Evolutionary conservation across 2,329 filamentous ascomycete genomes (phyloP).

Genomic region (Onygenales sp.): DNA sequence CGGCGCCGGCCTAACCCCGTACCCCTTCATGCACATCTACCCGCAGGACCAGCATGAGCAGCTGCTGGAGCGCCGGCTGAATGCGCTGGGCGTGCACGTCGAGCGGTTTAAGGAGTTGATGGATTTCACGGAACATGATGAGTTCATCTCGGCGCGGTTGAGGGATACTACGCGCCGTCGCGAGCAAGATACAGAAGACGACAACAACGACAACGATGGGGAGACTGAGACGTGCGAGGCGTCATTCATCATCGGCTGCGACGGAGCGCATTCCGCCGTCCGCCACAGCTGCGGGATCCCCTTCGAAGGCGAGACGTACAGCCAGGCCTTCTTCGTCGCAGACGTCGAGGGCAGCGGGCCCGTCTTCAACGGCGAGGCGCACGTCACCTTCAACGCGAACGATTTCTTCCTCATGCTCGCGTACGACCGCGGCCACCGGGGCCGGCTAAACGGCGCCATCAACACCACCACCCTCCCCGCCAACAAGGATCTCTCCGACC

Average conservation of each 20-base stretch:
- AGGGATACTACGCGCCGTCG: background rate
- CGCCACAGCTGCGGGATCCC: slow-evolving; percentile 34
- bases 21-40: slow-evolving; percentile 20
- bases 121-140: slow-evolving; percentile 15
- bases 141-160: slow-evolving; percentile 15
- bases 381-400: slow-evolving; percentile 23
- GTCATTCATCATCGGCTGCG: slow-evolving; percentile 50
- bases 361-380: slow-evolving; percentile 21
- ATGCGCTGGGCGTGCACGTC: slow-evolving; percentile 18
- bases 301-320: slow-evolving; percentile 36
- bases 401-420: slow-evolving; percentile 29
- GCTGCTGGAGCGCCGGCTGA: slow-evolving; percentile 19
- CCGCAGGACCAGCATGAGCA: slow-evolving; percentile 22
- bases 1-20: slow-evolving; percentile 20
- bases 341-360: slow-evolving; percentile 29
- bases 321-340: slow-evolving; percentile 36
- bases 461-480: background rate
- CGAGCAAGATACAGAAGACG: no score
- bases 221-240: background rate
- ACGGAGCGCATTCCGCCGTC: slow-evolving; percentile 60
- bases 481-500: slow-evolving; percentile 12
- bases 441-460: slow-evolving; percentile 20
- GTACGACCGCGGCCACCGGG: slow-evolving; percentile 15
- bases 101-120: slow-evolving; percentile 19
- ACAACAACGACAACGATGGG: no score